A percentile compares a stretch with the other conserved stretches of the same genome.
Evolutionary conservation across 371 early-diverging fungal species (phyloP).

Genomic region (Enteropsectra breve): DNA sequence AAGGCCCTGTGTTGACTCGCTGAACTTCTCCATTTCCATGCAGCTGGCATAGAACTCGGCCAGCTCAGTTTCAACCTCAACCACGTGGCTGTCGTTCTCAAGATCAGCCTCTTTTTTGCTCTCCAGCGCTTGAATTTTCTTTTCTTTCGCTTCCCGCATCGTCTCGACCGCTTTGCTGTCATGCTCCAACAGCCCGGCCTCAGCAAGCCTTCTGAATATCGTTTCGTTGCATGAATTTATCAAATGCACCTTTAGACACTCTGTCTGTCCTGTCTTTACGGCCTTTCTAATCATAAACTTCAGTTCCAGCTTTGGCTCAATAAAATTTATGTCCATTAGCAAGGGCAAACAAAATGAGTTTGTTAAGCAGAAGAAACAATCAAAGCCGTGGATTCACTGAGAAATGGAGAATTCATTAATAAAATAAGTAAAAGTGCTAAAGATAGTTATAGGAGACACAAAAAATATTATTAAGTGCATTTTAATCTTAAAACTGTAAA

Average conservation of each 20-base stretch:
- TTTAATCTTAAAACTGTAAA: too few species aligned
- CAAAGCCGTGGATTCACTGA: too few species aligned
- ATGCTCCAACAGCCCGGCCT: conserved; percentile 17
- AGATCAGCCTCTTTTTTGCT: conserved; percentile 18
- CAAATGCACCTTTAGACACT: conserved; percentile 26
- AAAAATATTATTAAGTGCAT: too few species aligned
- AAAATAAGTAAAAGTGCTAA: too few species aligned
- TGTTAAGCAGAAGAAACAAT: too few species aligned
- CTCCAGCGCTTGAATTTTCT: conserved; percentile 19
- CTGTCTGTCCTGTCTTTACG: not conserved
- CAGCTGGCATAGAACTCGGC: conserved; percentile 32
- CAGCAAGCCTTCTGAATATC: conserved; percentile 16
- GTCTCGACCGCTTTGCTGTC: conserved; percentile 11
- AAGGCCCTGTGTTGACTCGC: conserved; percentile 15
- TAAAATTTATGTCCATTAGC: conserved; percentile 25
- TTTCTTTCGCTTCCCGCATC: conserved; percentile 9
- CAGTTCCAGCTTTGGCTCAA: conserved; percentile 20
- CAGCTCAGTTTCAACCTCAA: conserved; percentile 28
- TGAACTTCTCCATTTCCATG: conserved; percentile 34
- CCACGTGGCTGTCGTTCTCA: conserved; percentile 30
- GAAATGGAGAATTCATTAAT: too few species aligned
- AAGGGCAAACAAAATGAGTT: too few species aligned
- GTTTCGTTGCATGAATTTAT: conserved; percentile 15
- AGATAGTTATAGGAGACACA: too few species aligned
- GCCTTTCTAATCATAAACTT: not conserved